Conservation (phyloP, 2,329 filamentous ascomycete species). For the Rasamsonia emersonii region DNA sequence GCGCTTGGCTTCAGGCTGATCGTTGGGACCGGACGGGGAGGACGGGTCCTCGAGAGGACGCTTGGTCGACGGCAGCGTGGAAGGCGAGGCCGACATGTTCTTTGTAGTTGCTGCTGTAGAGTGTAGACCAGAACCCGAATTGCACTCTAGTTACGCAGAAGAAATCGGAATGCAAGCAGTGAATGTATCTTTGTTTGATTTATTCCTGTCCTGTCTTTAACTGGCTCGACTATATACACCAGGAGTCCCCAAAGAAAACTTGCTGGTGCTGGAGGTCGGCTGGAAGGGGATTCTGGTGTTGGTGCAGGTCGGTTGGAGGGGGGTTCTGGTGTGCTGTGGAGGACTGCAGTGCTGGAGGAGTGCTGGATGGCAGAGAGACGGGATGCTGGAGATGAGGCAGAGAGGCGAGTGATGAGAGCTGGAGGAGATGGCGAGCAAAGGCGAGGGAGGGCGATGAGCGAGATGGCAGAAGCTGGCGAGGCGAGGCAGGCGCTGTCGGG, state of each 20-base stretch:
- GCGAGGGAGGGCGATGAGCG: conserved; percentile 9
- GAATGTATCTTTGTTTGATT: conserved; percentile 39
- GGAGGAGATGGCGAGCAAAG: conserved; percentile 6
- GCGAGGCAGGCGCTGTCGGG: too few relatives aligned
- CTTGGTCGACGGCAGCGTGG: conserved; percentile 53
- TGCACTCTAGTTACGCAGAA: conserved; percentile 35
- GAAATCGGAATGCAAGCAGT: conserved; percentile 36
- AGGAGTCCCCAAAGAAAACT: conserved; percentile 82
- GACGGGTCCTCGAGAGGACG: conserved; percentile 95
- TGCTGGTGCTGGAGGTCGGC: conserved; percentile 61
- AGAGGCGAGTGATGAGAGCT: conserved; percentile 5
- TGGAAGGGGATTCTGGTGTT: conserved; percentile 32
- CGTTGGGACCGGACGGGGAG: conserved; percentile 80
- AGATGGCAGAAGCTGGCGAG: conserved; percentile 11
- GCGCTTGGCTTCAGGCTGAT: conserved; percentile 95
- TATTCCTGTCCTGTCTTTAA: conserved; percentile 48
- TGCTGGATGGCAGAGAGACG: conserved; percentile 4
- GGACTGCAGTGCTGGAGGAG: conserved; percentile 4
- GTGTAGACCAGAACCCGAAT: conserved; percentile 17
- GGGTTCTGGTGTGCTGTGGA: conserved; percentile 27
- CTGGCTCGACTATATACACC: conserved; percentile 67
- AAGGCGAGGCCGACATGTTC: conserved; percentile 61
- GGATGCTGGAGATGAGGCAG: too few relatives aligned
- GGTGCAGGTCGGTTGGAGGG: conserved; percentile 26
- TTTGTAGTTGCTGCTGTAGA: conserved; percentile 32